Percentiles rank a stretch among this genome's conserved stretches.
Conservation (phyloP, 306 rosid species). For the Senna siamea region DNA sequence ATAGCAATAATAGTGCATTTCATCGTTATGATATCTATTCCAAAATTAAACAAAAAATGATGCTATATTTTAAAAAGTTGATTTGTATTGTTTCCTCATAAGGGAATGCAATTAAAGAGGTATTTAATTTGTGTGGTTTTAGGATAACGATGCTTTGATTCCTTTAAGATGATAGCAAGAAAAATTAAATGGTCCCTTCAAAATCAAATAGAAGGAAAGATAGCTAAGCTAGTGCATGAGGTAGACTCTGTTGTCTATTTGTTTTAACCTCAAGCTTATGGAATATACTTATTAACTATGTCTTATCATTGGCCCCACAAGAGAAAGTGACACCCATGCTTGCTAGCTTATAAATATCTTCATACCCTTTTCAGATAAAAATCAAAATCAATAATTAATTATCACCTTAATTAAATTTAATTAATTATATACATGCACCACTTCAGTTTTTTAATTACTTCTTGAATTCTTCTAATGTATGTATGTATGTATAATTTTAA, state of each 20-base stretch:
- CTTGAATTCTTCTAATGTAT: too few species aligned
- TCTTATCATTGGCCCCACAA: slow-evolving; percentile 39
- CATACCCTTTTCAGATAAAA: background rate
- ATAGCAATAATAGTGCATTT: slow-evolving; percentile 36
- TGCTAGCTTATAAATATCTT: slow-evolving; percentile 15
- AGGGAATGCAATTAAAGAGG: slow-evolving; percentile 55
- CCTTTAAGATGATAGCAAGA: slow-evolving; percentile 53
- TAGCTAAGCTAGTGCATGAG: slow-evolving; percentile 28
- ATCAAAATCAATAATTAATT: background rate
- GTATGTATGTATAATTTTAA: too few species aligned
- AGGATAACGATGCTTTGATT: slow-evolving; percentile 73
- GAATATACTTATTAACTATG: slow-evolving; percentile 46
- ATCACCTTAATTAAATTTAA: too few species aligned
- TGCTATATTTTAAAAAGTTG: slow-evolving; percentile 55
- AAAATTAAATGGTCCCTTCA: slow-evolving; percentile 53
- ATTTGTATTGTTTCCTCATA: slow-evolving; percentile 62
- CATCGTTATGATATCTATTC: slow-evolving; percentile 42
- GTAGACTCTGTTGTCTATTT: slow-evolving; percentile 45
- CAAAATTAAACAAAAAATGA: slow-evolving; percentile 46
- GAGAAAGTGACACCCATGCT: slow-evolving; percentile 48
- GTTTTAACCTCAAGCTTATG: slow-evolving; percentile 40
- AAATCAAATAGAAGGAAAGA: slow-evolving; percentile 44
- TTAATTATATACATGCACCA: too few species aligned
- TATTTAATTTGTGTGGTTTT: slow-evolving; percentile 60
- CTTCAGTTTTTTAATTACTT: too few species aligned